Evolutionary conservation across 768 basidiomycete genomes (phyloP), one percentile per base, ranked within the genome.

Genomic region (Amanita exitialis): DNA sequence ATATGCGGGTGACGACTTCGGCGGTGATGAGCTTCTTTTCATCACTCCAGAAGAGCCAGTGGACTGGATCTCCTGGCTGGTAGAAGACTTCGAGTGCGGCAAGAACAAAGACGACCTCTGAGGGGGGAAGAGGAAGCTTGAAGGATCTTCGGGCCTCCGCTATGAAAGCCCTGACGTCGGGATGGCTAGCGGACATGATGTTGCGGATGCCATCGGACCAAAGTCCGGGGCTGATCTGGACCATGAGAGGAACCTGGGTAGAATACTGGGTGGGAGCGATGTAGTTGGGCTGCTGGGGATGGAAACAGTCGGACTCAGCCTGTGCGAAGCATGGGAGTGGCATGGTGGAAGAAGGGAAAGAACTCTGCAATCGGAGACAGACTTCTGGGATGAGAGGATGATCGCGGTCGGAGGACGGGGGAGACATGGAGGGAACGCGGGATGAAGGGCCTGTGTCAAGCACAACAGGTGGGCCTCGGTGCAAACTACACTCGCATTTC

Each of bases 11-110:
- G 28, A 85, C 76, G 50, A 73, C 60, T n/a, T 63, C 62, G 13
- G 79, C 79, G 15, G 78, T 81, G 20, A 62, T 62, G 51, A 59
- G 62, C 59, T 74, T 76, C 57, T 70, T 67, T 44, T 70, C 72
- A 54, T 69, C 70, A 42, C 70, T 73, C 83, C 83, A 85, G 60
- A 85, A 76, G n/a, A 78, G 63, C 75, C 78, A 78, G 57, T 83
- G 81, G 5, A 73, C 76, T 12, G 74, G 74, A 61, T 82, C 74
- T 27, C 70, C 67, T 13, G 75, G 75, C 44, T 69, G 67, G 57
- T 78, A 73, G 56, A 82, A 74, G 10, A 83, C 76, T 8, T 74
- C 72, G 53, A 85, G 74, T 2, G 82, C 83, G 3, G 76, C 78
- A 47, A 85, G 75, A 23, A 75, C 72, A 53, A 80, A 73, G 51